These are phyloP conservation scores for Pythium rhizo-oryzae DNA, from an alignment of 352 stramenopile species.

Conservation along the genomic window DNA sequence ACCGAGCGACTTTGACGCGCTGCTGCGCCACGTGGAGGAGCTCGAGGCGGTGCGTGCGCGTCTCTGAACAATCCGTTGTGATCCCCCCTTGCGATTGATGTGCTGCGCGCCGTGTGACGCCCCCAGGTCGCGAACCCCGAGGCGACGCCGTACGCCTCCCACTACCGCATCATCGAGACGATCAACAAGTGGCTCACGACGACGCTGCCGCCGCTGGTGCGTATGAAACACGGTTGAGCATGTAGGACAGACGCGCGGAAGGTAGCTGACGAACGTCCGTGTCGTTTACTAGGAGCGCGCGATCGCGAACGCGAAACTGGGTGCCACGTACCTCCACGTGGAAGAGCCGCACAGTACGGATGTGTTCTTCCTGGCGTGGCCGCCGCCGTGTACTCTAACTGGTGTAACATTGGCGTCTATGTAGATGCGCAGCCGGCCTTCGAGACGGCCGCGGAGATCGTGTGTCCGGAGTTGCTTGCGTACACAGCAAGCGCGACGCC, in stretches of 20 bases:
- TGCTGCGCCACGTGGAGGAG: slow-evolving; percentile 26
- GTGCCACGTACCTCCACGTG: slow-evolving; percentile 51
- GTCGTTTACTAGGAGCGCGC: slow-evolving; percentile 36
- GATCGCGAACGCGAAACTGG: slow-evolving; percentile 41
- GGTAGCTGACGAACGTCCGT: too few species aligned
- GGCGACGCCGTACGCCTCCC: slow-evolving; percentile 46
- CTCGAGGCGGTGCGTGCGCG: slow-evolving; percentile 11
- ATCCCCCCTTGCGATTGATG: not conserved
- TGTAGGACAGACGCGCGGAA: not conserved
- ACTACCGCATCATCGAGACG: slow-evolving; percentile 60
- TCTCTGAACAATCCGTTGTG: not conserved
- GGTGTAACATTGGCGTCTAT: not conserved
- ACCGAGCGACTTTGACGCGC: slow-evolving; percentile 4
- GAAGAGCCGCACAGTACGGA: slow-evolving; percentile 67
- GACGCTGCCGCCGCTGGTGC: slow-evolving; percentile 32
- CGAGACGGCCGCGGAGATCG: slow-evolving; percentile 40
- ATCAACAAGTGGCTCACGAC: slow-evolving; percentile 55
- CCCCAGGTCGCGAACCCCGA: slow-evolving; percentile 50
- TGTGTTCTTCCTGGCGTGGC: not conserved
- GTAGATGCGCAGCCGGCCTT: slow-evolving; percentile 62
- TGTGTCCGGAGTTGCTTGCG: slow-evolving; percentile 44
- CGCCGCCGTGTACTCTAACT: not conserved
- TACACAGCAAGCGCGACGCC: slow-evolving; percentile 31
- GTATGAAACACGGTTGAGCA: not conserved
- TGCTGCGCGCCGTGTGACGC: not conserved